Evolutionary conservation across 106 monocot species (phyloP).

Genomic region (Gastrodia elata): DNA sequence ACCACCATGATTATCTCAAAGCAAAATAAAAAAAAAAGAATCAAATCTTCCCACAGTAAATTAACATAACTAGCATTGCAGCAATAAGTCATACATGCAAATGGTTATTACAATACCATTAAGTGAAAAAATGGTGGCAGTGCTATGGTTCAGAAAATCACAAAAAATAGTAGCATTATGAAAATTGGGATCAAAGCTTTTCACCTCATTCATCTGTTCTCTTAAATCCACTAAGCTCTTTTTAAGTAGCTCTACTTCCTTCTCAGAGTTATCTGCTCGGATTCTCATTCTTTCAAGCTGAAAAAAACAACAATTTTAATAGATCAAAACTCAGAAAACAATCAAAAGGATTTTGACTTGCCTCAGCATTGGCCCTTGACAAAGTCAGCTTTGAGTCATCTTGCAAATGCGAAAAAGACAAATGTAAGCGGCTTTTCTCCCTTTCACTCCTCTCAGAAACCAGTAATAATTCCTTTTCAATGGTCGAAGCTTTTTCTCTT

Average conservation of each 20-base stretch:
- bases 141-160: not conserved
- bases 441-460: constrained; percentile 3
- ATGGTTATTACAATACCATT: not conserved
- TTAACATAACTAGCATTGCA: not conserved
- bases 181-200: not conserved
- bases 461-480: constrained; percentile 4
- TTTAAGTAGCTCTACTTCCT: constrained; percentile 3
- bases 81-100: too few species aligned
- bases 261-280: constrained; percentile 1
- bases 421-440: constrained; percentile 4
- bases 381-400: constrained; percentile 1
- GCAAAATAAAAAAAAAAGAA: not conserved
- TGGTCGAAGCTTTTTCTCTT: not conserved
- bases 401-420: constrained; percentile 2
- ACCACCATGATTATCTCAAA: not conserved
- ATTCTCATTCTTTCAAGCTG: constrained; percentile 11
- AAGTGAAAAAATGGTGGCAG: not conserved
- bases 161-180: constrained; percentile 1
- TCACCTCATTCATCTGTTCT: constrained; percentile 7
- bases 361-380: constrained; percentile 6
- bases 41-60: not conserved
- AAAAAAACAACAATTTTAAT: not conserved
- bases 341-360: not conserved
- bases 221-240: constrained; percentile 6
- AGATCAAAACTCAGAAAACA: not conserved